phyloP scores from a whole-genome alignment of 306 rosid species.

The Sphenostylis stenocarpa region DNA sequence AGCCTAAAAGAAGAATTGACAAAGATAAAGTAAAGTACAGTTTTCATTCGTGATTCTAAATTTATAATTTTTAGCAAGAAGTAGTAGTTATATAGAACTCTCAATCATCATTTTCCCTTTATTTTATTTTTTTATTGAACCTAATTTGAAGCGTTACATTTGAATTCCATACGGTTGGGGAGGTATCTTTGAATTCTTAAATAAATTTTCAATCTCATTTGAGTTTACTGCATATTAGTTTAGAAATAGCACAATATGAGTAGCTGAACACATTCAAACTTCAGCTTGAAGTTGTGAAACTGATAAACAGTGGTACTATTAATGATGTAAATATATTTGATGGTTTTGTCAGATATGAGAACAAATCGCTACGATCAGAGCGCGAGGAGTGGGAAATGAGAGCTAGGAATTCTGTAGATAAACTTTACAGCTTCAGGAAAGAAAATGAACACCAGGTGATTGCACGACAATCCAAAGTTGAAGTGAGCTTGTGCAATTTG shows the following conservation, averaged over 20 bases:
- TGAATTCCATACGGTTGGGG: neutral
- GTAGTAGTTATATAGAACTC: neutral
- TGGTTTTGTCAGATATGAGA: slow-evolving; percentile 33
- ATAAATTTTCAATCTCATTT: neutral
- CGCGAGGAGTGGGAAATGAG: slow-evolving; percentile 23
- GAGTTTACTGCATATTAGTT: neutral
- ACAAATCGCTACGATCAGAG: slow-evolving; percentile 23
- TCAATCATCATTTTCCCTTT: neutral
- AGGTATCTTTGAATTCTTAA: neutral
- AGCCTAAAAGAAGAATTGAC: slow-evolving; percentile 61
- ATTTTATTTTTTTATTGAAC: too few relatives aligned
- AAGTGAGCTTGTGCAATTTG: neutral
- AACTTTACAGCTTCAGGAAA: slow-evolving; percentile 25
- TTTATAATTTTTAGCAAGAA: too few relatives aligned
- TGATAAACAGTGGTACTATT: neutral
- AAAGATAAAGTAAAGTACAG: slow-evolving; percentile 42
- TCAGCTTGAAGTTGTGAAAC: neutral
- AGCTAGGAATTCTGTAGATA: slow-evolving; percentile 27
- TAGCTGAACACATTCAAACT: neutral
- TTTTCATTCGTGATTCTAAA: neutral
- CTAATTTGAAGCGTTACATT: neutral
- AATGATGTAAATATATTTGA: neutral
- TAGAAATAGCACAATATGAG: neutral
- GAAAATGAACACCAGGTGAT: slow-evolving; percentile 44
- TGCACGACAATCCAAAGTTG: neutral